A percentile compares a stretch with the other conserved stretches of the same genome.
These are phyloP conservation scores for Fusarium xyrophilum DNA, from an alignment of 2,329 filamentous ascomycete species.

Conservation along the genomic window DNA sequence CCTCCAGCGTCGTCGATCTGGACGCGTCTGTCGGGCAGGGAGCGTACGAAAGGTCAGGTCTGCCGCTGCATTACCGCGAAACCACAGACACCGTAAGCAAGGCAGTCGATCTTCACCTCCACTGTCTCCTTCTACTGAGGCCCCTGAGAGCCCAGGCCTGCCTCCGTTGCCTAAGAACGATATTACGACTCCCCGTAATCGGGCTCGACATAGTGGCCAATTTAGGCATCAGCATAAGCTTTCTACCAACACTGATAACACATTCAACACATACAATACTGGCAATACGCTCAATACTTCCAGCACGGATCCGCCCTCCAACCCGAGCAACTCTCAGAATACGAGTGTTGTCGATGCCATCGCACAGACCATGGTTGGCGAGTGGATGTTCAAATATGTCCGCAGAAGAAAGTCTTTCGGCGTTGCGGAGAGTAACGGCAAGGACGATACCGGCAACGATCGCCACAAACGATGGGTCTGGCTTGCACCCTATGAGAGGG, in stretches of 20 bases:
- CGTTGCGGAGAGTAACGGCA: slow-evolving; percentile 69
- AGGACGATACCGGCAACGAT: slow-evolving; percentile 74
- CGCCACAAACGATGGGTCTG: slow-evolving; percentile 98
- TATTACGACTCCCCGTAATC: slow-evolving; percentile 66
- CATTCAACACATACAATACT: slow-evolving; percentile 58
- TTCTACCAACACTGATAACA: slow-evolving; percentile 66
- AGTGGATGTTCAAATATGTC: slow-evolving; percentile 95
- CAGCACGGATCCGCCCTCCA: slow-evolving; percentile 49
- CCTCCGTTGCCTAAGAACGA: slow-evolving; percentile 78
- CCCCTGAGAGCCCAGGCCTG: slow-evolving; percentile 72
- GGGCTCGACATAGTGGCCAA: slow-evolving; percentile 49
- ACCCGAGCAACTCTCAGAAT: slow-evolving; percentile 66
- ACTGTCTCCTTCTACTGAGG: slow-evolving; percentile 71
- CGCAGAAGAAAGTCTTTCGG: slow-evolving; percentile 90
- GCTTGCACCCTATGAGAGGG: slow-evolving; percentile 94
- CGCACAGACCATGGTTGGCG: slow-evolving; percentile 97
- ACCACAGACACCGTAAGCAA: slow-evolving; percentile 57
- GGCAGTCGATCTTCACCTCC: slow-evolving; percentile 69
- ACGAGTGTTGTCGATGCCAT: slow-evolving; percentile 93
- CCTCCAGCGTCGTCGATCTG: slow-evolving; percentile 60
- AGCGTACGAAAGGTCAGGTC: slow-evolving; percentile 86
- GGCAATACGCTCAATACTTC: slow-evolving; percentile 61
- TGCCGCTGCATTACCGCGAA: slow-evolving; percentile 72
- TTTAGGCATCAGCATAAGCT: slow-evolving; percentile 63
- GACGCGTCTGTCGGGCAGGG: slow-evolving; percentile 60